phyloP scores from a whole-genome alignment of 495 filamentous ascomycete species.

The Aspergillus sclerotiicarbonarius region DNA sequence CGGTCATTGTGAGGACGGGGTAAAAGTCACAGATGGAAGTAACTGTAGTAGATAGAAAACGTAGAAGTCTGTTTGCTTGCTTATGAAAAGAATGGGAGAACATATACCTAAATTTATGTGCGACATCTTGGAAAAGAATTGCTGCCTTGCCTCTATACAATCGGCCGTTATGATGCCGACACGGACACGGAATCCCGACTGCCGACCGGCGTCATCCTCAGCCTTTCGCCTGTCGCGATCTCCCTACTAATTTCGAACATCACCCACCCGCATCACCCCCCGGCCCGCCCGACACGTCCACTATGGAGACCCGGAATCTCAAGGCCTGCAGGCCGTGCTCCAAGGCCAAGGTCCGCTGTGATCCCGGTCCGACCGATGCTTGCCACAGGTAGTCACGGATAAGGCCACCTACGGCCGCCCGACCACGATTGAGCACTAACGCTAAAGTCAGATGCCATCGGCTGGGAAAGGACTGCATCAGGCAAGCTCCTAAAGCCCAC shows the following conservation, averaged over 20 bases:
- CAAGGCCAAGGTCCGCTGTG: constrained; percentile 4
- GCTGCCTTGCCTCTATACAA: neutral
- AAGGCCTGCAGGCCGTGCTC: constrained; percentile 7
- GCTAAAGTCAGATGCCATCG: neutral
- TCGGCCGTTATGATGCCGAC: neutral
- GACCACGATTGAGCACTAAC: neutral
- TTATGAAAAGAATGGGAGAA: no score
- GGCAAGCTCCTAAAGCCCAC: neutral
- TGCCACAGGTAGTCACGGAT: constrained; percentile 1
- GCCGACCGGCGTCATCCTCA: neutral
- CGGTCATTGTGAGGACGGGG: neutral
- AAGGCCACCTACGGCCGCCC: neutral
- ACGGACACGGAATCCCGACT: neutral
- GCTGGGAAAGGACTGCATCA: neutral
- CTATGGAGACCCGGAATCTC: neutral
- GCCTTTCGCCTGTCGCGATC: neutral
- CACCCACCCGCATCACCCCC: neutral
- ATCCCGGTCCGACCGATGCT: neutral
- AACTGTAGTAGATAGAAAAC: no score
- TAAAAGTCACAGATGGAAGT: no score
- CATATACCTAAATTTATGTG: neutral
- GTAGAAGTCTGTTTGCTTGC: no score
- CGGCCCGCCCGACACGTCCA: neutral
- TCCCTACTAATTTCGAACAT: neutral
- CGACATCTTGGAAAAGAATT: neutral